phyloP scores from a whole-genome alignment of 2,329 filamentous ascomycete species.

The Pochonia chlamydosporia region DNA sequence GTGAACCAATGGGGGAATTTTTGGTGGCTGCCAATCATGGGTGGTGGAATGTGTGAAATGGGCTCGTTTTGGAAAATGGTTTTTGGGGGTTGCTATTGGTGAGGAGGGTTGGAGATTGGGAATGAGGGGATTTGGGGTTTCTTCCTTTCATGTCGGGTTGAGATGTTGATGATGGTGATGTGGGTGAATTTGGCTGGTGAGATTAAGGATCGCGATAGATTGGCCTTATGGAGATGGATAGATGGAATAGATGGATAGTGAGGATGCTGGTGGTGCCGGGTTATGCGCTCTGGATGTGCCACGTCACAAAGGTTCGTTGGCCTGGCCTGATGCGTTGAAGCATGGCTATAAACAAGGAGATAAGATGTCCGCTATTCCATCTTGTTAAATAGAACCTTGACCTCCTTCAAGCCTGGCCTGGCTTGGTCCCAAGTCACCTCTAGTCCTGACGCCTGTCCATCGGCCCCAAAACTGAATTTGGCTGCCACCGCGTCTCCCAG shows the following conservation, averaged over 20 bases:
- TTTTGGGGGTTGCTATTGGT: background rate
- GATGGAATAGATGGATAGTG: too few relatives aligned
- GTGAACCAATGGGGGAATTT: background rate
- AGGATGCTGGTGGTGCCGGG: too few relatives aligned
- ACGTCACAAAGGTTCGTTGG: too few relatives aligned
- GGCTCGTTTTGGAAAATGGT: background rate
- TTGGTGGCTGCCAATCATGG: background rate
- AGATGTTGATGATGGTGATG: too few relatives aligned
- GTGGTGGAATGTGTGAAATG: background rate
- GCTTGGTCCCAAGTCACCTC: conserved; percentile 14
- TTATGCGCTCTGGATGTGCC: too few relatives aligned
- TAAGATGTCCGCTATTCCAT: background rate
- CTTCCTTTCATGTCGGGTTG: too few relatives aligned
- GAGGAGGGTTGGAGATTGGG: too few relatives aligned
- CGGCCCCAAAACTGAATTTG: background rate
- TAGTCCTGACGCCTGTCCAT: background rate
- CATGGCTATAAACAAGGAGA: background rate
- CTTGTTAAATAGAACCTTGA: background rate
- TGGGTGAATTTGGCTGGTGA: too few relatives aligned
- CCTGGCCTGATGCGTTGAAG: too few relatives aligned
- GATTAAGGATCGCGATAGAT: too few relatives aligned
- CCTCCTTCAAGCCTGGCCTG: background rate
- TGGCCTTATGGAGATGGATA: too few relatives aligned
- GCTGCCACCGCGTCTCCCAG: background rate
- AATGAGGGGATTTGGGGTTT: too few relatives aligned